Evolutionary conservation across 2,329 filamentous ascomycete species (phyloP).

Genomic region (Nectriaceae sp.): DNA sequence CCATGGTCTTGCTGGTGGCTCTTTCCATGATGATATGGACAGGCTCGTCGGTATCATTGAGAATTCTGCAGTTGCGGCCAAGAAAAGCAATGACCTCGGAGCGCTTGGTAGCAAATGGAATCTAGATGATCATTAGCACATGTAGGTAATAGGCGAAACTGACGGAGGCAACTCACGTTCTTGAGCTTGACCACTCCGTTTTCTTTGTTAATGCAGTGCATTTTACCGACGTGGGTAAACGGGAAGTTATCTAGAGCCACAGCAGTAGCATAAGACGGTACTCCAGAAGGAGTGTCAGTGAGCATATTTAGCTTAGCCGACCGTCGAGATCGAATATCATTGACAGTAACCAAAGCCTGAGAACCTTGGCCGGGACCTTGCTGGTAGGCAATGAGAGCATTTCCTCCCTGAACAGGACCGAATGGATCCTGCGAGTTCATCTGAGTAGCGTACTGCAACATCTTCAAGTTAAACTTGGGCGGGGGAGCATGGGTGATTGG

Average conservation of each 20-base stretch:
- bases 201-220: conserved; percentile 30
- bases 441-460: conserved; percentile 8
- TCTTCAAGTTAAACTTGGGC: conserved; percentile 38
- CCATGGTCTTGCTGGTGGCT: conserved; percentile 62
- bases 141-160: background rate
- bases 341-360: conserved; percentile 7
- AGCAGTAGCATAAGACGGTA: conserved; percentile 37
- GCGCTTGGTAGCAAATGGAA: conserved; percentile 55
- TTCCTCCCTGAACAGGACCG: conserved; percentile 3
- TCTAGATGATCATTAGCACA: conserved; percentile 41
- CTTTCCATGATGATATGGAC: conserved; percentile 67
- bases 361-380: background rate
- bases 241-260: conserved; percentile 46
- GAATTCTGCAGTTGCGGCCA: conserved; percentile 57
- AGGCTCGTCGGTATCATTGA: conserved; percentile 56
- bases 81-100: conserved; percentile 60
- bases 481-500: conserved; percentile 32
- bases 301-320: conserved; percentile 42
- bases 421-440: conserved; percentile 19
- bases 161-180: conserved; percentile 44
- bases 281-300: conserved; percentile 33
- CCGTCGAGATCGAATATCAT: conserved; percentile 23
- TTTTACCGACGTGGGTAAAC: conserved; percentile 43
- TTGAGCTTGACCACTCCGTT: conserved; percentile 51
- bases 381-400: background rate